A percentile compares a stretch with the other conserved stretches of the same genome.
Conservation (phyloP, 140 eudicot genomes). For the Flaveria floridana region DNA sequence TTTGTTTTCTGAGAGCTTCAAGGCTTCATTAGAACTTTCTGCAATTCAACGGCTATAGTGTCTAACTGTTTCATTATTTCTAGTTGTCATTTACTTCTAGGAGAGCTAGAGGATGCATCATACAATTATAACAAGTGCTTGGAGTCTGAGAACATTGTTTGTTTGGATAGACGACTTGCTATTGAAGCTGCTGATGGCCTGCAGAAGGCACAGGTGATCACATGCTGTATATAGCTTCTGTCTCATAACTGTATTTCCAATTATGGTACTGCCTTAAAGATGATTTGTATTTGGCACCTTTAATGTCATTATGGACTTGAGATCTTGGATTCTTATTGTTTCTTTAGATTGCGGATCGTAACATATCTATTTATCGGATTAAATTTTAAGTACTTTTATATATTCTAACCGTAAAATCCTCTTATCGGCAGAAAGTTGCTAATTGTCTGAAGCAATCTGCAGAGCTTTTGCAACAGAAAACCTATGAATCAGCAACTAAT, state of each 20-base stretch:
- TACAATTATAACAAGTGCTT: constrained; percentile 53
- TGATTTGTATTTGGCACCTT: not conserved
- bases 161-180: constrained; percentile 75
- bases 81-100: constrained; percentile 75
- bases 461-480: constrained; percentile 67
- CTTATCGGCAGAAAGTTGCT: constrained; percentile 63
- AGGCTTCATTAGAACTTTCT: constrained; percentile 11
- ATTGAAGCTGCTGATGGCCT: constrained; percentile 91
- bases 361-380: constrained; percentile 4
- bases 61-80: constrained; percentile 23
- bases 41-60: constrained; percentile 4
- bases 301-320: constrained; percentile 17
- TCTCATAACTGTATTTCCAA: not conserved
- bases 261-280: not conserved
- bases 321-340: not conserved
- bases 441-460: constrained; percentile 43
- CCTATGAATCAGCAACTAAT: constrained; percentile 52
- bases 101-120: constrained; percentile 72
- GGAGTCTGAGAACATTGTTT: constrained; percentile 40
- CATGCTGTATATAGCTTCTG: constrained; percentile 3
- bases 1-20: constrained; percentile 13
- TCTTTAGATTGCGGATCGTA: constrained; percentile 5
- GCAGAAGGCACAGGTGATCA: constrained; percentile 70
- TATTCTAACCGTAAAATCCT: constrained; percentile 22
- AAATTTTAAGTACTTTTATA: not conserved